These are phyloP conservation scores for Penicillium occitanis DNA, from an alignment of 2,329 filamentous ascomycete genomes.

Conservation along the genomic window DNA sequence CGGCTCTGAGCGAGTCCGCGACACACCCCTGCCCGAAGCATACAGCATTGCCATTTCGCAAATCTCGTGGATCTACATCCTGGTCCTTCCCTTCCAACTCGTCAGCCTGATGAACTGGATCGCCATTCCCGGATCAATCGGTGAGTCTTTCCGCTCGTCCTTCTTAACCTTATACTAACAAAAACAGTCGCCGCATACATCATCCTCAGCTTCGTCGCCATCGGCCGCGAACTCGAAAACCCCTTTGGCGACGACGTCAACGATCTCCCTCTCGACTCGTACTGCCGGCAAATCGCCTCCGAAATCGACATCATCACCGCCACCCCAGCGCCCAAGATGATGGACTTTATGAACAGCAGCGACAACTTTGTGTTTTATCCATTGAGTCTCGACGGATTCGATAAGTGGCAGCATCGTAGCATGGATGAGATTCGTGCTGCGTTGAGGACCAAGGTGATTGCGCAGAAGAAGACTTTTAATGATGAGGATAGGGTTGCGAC, in stretches of 20 bases:
- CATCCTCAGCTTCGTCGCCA: constrained; percentile 73
- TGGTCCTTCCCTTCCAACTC: constrained; percentile 80
- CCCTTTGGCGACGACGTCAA: constrained; percentile 83
- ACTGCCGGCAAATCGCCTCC: constrained; percentile 70
- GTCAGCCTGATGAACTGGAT: constrained; percentile 64
- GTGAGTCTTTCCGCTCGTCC: constrained; percentile 26
- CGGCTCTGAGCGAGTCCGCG: constrained; percentile 74
- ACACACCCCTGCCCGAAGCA: constrained; percentile 77
- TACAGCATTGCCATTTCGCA: constrained; percentile 83
- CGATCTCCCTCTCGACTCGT: constrained; percentile 73
- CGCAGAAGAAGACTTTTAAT: constrained; percentile 21
- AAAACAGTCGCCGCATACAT: constrained; percentile 66
- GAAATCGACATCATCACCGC: constrained; percentile 74
- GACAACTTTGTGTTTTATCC: constrained; percentile 42
- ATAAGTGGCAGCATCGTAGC: constrained; percentile 51
- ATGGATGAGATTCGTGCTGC: constrained; percentile 49
- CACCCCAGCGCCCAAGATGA: constrained; percentile 51
- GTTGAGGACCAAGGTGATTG: constrained; percentile 39
- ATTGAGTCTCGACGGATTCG: constrained; percentile 47
- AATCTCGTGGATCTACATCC: constrained; percentile 81
- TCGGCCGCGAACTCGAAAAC: constrained; percentile 81
- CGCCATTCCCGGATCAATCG: constrained; percentile 72
- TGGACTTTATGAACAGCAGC: constrained; percentile 48
- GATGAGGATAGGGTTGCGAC: neutral
- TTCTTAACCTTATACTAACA: neutral